Evolutionary conservation across 1,284 basidiomycete genomes (phyloP).

Genomic region (Marasmius sp.): DNA sequence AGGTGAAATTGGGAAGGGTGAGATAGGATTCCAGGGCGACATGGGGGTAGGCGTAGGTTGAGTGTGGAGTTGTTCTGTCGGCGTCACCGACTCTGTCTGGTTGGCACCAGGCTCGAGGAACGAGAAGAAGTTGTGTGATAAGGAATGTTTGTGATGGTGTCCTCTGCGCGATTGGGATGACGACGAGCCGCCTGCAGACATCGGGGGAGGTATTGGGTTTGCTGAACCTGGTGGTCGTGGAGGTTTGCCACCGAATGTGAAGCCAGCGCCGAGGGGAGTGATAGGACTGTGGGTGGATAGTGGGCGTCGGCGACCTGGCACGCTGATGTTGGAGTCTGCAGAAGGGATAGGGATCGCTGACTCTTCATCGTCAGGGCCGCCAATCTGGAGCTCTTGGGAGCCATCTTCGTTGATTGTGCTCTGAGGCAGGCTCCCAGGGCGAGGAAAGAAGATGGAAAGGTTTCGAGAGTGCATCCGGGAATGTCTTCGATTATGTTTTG

Average conservation of each 20-base stretch:
- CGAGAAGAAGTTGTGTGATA: slow-evolving; percentile 93
- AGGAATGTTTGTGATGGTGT: slow-evolving; percentile 91
- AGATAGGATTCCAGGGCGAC: slow-evolving; percentile 53
- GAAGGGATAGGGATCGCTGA: slow-evolving; percentile 50
- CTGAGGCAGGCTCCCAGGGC: slow-evolving; percentile 63
- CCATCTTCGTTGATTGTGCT: slow-evolving; percentile 69
- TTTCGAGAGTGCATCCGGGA: slow-evolving; percentile 86
- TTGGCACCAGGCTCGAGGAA: slow-evolving; percentile 67
- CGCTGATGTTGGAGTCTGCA: slow-evolving; percentile 36
- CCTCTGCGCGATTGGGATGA: slow-evolving; percentile 55
- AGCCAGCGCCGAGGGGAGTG: slow-evolving; percentile 56
- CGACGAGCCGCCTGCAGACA: slow-evolving; percentile 22
- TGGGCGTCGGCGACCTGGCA: slow-evolving; percentile 19
- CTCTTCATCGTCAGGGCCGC: slow-evolving; percentile 36
- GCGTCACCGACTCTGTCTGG: slow-evolving; percentile 12
- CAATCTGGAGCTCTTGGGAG: slow-evolving; percentile 51
- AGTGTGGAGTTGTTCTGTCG: slow-evolving; percentile 37
- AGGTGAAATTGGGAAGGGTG: slow-evolving; percentile 28
- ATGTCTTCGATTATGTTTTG: slow-evolving; percentile 54
- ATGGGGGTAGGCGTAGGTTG: slow-evolving; percentile 50
- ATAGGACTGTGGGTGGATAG: slow-evolving; percentile 27
- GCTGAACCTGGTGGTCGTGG: slow-evolving; percentile 26
- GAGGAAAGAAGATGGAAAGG: slow-evolving; percentile 87
- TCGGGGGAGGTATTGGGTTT: slow-evolving; percentile 12
- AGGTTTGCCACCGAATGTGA: slow-evolving; percentile 61